These are phyloP conservation scores for Russula sp. DNA, from an alignment of 768 basidiomycete species.

Conservation along the genomic window DNA sequence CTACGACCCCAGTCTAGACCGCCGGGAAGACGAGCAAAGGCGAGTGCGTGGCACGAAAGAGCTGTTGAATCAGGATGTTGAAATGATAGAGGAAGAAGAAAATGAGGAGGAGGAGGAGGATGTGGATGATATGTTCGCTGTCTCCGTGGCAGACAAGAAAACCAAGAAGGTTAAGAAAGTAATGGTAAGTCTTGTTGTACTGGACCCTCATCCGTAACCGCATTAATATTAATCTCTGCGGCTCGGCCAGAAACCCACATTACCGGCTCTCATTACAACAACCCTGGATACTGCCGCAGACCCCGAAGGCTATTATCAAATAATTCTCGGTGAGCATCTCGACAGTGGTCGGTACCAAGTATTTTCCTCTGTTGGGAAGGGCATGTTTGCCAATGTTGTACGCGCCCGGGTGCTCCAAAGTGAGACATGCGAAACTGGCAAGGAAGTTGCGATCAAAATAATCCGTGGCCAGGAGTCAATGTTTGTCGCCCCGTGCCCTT, in stretches of 20 bases:
- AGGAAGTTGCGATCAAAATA: conserved; percentile 97
- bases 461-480: conserved; percentile 95
- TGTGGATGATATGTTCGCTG: conserved; percentile 94
- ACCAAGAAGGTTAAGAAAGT: conserved; percentile 56
- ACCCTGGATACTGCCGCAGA: conserved; percentile 89
- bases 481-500: conserved; percentile 47
- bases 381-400: conserved; percentile 98
- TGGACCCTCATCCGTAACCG: conserved; percentile 1
- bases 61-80: conserved; percentile 43
- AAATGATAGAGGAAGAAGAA: conserved; percentile 53
- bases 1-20: conserved; percentile 83
- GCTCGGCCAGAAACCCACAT: conserved; percentile 45
- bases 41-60: conserved; percentile 50
- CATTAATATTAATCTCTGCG: neutral
- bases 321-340: conserved; percentile 91
- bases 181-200: conserved; percentile 41
- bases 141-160: conserved; percentile 47
- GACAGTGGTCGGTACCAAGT: conserved; percentile 93
- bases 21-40: conserved; percentile 78
- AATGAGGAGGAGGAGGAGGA: conserved; percentile 56
- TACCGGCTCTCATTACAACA: conserved; percentile 67
- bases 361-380: conserved; percentile 92
- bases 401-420: conserved; percentile 76
- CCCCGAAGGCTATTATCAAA: conserved; percentile 91
- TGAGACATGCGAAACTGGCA: conserved; percentile 51